These are phyloP conservation scores for Saccharomycopsis selenospora DNA, from an alignment of 805 yeast genomes.

Conservation along the genomic window DNA sequence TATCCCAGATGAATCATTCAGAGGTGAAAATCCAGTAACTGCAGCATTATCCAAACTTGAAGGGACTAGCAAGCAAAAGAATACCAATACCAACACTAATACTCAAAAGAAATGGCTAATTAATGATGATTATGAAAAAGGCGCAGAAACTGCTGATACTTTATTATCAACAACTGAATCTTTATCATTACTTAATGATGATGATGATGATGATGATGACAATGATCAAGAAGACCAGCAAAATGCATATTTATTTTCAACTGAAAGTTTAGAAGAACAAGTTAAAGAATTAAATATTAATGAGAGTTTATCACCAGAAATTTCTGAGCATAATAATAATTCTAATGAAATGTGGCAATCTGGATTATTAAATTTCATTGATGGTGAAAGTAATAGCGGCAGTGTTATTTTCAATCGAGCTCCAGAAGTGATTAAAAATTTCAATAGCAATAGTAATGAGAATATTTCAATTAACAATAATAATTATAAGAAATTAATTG, in stretches of 20 bases:
- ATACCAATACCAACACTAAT: too few relatives aligned
- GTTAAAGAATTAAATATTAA: constrained; percentile 13
- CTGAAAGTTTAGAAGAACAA: constrained; percentile 14
- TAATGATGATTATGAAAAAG: neutral
- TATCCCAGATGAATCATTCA: constrained; percentile 69
- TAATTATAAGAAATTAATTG: constrained; percentile 28
- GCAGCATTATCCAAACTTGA: constrained; percentile 73
- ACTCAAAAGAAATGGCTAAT: constrained; percentile 3
- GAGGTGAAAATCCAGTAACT: constrained; percentile 60
- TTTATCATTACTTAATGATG: neutral
- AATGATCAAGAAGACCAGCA: too few relatives aligned
- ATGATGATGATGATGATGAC: neutral
- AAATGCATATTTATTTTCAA: neutral
- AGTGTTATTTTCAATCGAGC: constrained; percentile 1
- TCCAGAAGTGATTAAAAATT: constrained; percentile 16
- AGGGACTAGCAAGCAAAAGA: too few relatives aligned
- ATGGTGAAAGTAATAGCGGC: constrained; percentile 13
- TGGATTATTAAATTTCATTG: neutral
- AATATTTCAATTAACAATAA: constrained; percentile 2
- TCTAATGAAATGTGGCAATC: constrained; percentile 4
- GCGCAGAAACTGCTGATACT: neutral
- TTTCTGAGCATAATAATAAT: neutral
- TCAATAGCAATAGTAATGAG: constrained; percentile 21
- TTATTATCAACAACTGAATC: neutral
- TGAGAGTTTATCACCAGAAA: neutral